Base-by-base conservation (phyloP, 2,329 filamentous ascomycete species). In the Pseudonectria foliicola region DNA sequence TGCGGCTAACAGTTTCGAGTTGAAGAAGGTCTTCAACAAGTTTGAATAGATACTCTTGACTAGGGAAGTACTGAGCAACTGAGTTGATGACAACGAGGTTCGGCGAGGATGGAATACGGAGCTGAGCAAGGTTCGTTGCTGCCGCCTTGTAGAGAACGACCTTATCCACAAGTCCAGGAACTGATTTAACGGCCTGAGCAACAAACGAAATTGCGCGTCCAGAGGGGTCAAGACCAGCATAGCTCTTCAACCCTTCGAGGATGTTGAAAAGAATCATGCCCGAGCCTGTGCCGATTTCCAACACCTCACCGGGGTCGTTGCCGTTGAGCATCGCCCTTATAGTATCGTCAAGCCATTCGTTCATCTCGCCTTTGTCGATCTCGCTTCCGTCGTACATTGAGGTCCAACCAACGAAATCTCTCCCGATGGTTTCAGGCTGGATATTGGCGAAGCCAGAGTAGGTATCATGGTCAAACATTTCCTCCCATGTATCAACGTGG, bases 241-340 rank as follows among this genome's bases (percentile, higher is more conserved):
- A 58, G 12, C 33, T 48, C 3, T 44, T n/a, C 13, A 58, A 6
- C 0, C 40, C 43, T 0, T 36, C 2, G 1, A 13, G 30, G 10
- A 59, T 29, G 13, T 55, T 57, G 39, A 59, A 57, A 1, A 59
- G 38, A 7, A 57, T 50, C 55, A 57, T 59, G 1, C 56, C 56
- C 0, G 46, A 38, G 3, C 55, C 56, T 1, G 53, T 51, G 1
- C 56, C 56, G 1, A 60, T 36, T 27, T 59, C 56, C 0, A 59
- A 40, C 1, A 59, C 46, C 12, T 45, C 28, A 1, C 38, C 37
- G 3, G 38, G 27, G 4, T 6, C 10, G 8, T 14, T 24, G 7
- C 39, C 44, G 5, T 50, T 41, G 10, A 31, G 39, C 1, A 57
- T 42, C 0, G 45, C 37, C 2, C 32, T 11, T 1, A 57, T 50